Evolutionary conservation across 2,329 filamentous ascomycete genomes (phyloP).

Genomic region (Colletotrichum sp.): DNA sequence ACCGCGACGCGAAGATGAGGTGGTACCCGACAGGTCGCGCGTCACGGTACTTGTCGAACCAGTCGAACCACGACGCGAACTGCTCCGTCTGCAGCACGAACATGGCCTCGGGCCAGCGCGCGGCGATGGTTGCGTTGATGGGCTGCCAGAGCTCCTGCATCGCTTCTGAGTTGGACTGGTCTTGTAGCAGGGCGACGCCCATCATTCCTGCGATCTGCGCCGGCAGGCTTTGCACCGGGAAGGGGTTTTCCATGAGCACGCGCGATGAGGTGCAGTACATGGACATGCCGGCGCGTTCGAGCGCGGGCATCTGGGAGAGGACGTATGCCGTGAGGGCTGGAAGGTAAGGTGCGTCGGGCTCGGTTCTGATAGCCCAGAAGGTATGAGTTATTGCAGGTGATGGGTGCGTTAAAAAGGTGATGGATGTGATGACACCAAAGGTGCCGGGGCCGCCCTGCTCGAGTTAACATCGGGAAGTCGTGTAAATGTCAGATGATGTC

Average conservation of each 20-base stretch:
- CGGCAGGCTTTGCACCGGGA: constrained; percentile 34
- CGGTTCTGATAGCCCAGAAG: constrained; percentile 25
- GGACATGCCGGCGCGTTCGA: constrained; percentile 56
- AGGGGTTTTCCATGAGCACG: constrained; percentile 36
- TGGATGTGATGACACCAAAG: constrained; percentile 63
- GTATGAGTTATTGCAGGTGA: constrained; percentile 37
- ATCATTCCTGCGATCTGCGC: constrained; percentile 36
- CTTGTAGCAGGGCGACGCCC: constrained; percentile 38
- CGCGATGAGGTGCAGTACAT: constrained; percentile 42
- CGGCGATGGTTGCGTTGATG: constrained; percentile 39
- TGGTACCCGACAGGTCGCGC: constrained; percentile 37
- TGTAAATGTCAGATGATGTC: too few species aligned
- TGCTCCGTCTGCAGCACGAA: constrained; percentile 20
- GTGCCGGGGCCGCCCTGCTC: constrained; percentile 61
- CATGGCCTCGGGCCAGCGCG: constrained; percentile 36
- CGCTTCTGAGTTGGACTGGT: constrained; percentile 30
- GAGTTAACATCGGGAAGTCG: background rate
- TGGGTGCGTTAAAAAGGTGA: constrained; percentile 59
- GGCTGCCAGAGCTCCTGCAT: constrained; percentile 35
- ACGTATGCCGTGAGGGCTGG: constrained; percentile 53
- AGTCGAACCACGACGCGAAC: constrained; percentile 37
- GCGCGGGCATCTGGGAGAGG: constrained; percentile 47
- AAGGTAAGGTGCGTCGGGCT: constrained; percentile 38
- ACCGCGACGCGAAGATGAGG: constrained; percentile 44
- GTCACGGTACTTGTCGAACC: constrained; percentile 42